Percentiles rank a stretch among this genome's conserved stretches.
Conservation (phyloP, 2,329 filamentous ascomycete genomes). For the Botryosphaeria dothidea region DNA sequence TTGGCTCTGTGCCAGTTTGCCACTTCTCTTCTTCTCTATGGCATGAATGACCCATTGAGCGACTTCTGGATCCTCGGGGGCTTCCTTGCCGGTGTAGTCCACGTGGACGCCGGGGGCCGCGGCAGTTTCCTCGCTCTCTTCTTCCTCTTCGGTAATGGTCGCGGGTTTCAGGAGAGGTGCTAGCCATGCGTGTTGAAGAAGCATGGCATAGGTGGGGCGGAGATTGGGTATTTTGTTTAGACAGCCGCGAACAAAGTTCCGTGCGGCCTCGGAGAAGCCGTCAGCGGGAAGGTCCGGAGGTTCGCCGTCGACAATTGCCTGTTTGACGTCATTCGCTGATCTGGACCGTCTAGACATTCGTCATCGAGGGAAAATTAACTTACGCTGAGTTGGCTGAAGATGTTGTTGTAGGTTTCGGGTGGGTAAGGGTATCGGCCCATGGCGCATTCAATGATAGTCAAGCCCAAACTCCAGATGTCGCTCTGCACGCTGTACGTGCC, state of each 20-base stretch:
- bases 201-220: conserved; percentile 89
- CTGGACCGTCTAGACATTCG: background rate
- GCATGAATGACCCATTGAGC: conserved; percentile 79
- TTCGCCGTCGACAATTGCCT: conserved; percentile 99
- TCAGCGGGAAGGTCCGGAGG: conserved; percentile 81
- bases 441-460: conserved; percentile 95
- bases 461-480: conserved; percentile 93
- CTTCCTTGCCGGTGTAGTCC: conserved; percentile 27
- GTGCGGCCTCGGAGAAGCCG: conserved; percentile 75
- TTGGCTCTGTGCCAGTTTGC: conserved; percentile 53
- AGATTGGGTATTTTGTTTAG: conserved; percentile 90
- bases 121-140: conserved; percentile 45
- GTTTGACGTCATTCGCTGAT: conserved; percentile 24
- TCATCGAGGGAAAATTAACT: conserved; percentile 45
- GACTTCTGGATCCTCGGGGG: conserved; percentile 69
- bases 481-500: conserved; percentile 97
- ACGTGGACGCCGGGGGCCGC: conserved; percentile 39
- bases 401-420: conserved; percentile 95
- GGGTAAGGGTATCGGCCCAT: conserved; percentile 95
- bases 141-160: conserved; percentile 71
- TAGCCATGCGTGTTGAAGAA: conserved; percentile 89
- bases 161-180: conserved; percentile 71
- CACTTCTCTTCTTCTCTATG: conserved; percentile 66
- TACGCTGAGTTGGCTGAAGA: conserved; percentile 95
- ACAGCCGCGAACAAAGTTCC: conserved; percentile 85